These are phyloP conservation scores for Cucumis cinereus DNA, from an alignment of 306 rosid species.

Conservation along the genomic window DNA sequence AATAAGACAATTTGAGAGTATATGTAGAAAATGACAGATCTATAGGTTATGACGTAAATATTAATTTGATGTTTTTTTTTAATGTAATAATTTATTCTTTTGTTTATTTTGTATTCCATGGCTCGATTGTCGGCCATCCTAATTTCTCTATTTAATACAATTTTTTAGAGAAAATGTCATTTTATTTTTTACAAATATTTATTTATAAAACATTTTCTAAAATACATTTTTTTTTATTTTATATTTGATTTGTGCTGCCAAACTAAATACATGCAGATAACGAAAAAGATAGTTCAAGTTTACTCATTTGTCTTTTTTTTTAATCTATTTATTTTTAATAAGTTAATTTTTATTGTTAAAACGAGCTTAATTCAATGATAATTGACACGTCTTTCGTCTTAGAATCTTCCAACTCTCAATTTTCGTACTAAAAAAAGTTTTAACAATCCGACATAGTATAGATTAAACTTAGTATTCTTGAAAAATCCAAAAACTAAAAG, in stretches of 20 bases:
- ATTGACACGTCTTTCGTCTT: too few species aligned
- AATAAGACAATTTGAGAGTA: constrained; percentile 5
- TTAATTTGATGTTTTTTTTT: neutral
- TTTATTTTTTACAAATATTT: neutral
- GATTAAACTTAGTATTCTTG: too few species aligned
- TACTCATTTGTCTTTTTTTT: too few species aligned
- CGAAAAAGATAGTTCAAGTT: neutral
- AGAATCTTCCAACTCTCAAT: too few species aligned
- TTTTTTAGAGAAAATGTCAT: neutral
- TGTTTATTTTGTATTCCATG: neutral
- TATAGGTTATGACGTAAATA: neutral
- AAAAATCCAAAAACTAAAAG: too few species aligned
- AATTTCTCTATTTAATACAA: neutral
- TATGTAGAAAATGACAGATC: constrained; percentile 4
- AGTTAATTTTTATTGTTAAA: too few species aligned
- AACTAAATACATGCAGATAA: neutral
- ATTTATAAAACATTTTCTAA: neutral
- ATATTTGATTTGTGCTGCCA: neutral
- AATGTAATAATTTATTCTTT: neutral
- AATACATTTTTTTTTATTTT: neutral
- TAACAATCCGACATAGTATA: too few species aligned
- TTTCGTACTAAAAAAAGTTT: too few species aligned
- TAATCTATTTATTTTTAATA: too few species aligned
- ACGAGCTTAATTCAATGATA: too few species aligned
- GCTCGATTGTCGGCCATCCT: neutral